Conservation (phyloP, 257 asterid genomes). For the Ehretia macrophylla region DNA sequence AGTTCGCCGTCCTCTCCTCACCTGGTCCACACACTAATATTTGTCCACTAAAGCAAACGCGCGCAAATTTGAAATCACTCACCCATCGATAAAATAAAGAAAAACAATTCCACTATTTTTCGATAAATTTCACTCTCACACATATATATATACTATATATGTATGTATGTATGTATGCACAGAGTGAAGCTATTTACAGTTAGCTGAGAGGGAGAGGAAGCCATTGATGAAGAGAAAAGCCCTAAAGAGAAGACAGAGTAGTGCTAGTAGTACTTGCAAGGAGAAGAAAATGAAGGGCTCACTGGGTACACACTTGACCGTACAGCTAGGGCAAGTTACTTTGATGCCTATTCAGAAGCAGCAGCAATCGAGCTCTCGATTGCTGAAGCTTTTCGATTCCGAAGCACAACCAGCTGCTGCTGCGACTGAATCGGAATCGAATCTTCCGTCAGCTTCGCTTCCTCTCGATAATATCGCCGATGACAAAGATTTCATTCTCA, state of each 20-base stretch:
- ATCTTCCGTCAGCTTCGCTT: slow-evolving; percentile 10
- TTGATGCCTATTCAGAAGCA: slow-evolving; percentile 29
- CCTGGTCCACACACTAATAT: background rate
- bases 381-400: slow-evolving; percentile 45
- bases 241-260: background rate
- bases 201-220: background rate
- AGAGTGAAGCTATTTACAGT: no score
- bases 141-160: no score
- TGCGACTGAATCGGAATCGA: slow-evolving; percentile 4
- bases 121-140: background rate
- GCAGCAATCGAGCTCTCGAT: slow-evolving; percentile 32
- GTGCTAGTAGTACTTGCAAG: background rate
- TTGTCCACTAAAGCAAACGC: slow-evolving; percentile 5
- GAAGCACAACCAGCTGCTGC: slow-evolving; percentile 31
- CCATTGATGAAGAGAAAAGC: slow-evolving; percentile 18
- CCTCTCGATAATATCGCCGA: slow-evolving; percentile 26
- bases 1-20: no score
- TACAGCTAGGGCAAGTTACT: slow-evolving; percentile 50
- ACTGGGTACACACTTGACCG: slow-evolving; percentile 44
- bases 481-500: slow-evolving; percentile 72
- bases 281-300: slow-evolving; percentile 53
- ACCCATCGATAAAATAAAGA: background rate
- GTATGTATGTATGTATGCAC: background rate
- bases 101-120: background rate
- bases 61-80: slow-evolving; percentile 8